Conservation (phyloP, 2,329 filamentous ascomycete genomes). For the Aspergillus eucalypticola region DNA sequence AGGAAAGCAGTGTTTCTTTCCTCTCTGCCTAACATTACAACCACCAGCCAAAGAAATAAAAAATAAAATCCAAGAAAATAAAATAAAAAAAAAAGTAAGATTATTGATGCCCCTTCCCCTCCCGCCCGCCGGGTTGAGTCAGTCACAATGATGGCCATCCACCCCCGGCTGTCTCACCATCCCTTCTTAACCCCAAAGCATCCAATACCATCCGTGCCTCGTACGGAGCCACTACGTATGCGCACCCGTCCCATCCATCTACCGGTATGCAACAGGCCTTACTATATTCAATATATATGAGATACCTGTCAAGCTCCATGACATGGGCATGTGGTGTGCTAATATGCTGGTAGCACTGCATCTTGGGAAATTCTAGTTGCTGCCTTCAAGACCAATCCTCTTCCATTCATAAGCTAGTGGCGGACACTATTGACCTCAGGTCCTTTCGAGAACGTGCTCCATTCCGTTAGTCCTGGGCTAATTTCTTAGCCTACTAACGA, state of each 20-base stretch:
- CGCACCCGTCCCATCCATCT: not conserved
- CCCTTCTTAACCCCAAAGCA: not conserved
- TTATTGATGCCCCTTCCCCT: not conserved
- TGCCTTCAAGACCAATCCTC: not conserved
- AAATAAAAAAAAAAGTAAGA: not conserved
- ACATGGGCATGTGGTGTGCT: not conserved
- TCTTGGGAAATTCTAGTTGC: not conserved
- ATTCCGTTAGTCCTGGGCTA: not conserved
- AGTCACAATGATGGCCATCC: not conserved
- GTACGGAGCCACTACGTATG: not conserved
- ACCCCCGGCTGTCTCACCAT: slow-evolving; percentile 14
- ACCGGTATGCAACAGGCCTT: not conserved
- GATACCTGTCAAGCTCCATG: not conserved
- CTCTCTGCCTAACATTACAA: not conserved
- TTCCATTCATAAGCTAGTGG: not conserved
- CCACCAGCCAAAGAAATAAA: no score
- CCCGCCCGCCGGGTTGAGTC: not conserved
- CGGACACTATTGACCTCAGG: slow-evolving; percentile 3
- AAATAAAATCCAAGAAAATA: not conserved
- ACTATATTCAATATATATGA: not conserved
- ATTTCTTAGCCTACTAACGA: not conserved
- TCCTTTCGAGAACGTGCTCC: slow-evolving; percentile 3
- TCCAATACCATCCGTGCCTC: not conserved
- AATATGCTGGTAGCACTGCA: not conserved
- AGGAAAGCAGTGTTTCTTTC: no score